Evolutionary conservation across 306 rosid genomes (phyloP), one percentile per base, ranked within the genome.

Genomic region (Casuarina glauca): DNA sequence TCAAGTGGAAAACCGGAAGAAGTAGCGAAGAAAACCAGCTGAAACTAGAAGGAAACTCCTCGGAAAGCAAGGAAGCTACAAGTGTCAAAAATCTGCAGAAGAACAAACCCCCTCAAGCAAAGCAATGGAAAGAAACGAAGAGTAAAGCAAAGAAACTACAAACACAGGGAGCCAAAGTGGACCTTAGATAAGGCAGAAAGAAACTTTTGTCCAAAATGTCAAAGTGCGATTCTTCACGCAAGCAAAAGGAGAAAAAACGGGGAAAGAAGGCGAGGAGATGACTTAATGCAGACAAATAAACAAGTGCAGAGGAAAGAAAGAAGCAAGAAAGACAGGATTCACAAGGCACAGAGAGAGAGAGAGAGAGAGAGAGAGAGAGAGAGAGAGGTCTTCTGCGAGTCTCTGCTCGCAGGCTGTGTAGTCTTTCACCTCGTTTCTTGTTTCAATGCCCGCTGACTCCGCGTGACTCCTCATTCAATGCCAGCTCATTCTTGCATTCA

Each of bases 191-290:
- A 1, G 52, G 43, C 49, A 42, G 58, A n/a, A 63, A 26, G 20
- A 58, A 26, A 58, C 58, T 20, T 51, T 83, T 78, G 75, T 83
- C 70, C 49, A 3, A 0, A 79, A 79, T 76, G 89, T 88, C 90
- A 88, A 90, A 86, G 75, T 79, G 84, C 81, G 86, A 78, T 66
- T 76, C 89, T 53, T 82, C 91, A 90, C 94, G 92, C 90, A 89
- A 89, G 62, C 81, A 13, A n/a, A 75, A 20, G 10, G 53, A 4
- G 66, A 73, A 73, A 44, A 44, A 52, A 19, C 48, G 44, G 3
- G 61, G 73, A 71, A 67, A 43, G 2, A 4, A n/a, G 19, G 44
- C 5, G 42, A 63, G 38, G 60, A 26, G 13, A 26, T 1, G 32
- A 26, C 32, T 26, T 0, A 20, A 43, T 5, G 45, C 62, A 58